Conservation (phyloP, 495 filamentous ascomycete species). For the Beverwykella pulmonaria region DNA sequence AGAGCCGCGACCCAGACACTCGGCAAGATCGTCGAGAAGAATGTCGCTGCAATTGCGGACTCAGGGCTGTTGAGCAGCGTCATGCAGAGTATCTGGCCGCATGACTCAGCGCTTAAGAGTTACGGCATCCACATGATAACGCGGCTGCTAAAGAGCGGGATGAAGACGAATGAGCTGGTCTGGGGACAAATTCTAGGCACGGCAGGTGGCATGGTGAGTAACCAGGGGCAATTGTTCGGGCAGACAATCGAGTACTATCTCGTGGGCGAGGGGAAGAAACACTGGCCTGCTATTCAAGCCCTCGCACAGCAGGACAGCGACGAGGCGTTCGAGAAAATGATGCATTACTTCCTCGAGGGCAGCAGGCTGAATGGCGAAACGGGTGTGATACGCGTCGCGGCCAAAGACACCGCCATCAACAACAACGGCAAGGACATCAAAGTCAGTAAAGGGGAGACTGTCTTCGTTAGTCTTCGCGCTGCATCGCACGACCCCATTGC, state of each 20-base stretch:
- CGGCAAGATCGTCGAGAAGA: slow-evolving; percentile 41
- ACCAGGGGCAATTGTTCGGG: slow-evolving; percentile 46
- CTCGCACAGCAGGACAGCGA: slow-evolving; percentile 50
- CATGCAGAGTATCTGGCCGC: slow-evolving; percentile 39
- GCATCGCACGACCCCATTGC: slow-evolving; percentile 40
- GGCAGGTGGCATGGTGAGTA: slow-evolving; percentile 49
- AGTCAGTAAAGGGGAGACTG: slow-evolving; percentile 52
- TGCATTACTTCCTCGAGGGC: slow-evolving; percentile 49
- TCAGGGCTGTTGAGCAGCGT: slow-evolving; percentile 33
- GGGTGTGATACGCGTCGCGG: slow-evolving; percentile 37
- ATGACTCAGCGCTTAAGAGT: slow-evolving; percentile 33
- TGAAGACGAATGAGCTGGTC: slow-evolving; percentile 39
- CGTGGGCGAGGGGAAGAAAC: slow-evolving; percentile 48
- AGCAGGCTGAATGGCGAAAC: slow-evolving; percentile 43
- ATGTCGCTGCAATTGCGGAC: slow-evolving; percentile 37
- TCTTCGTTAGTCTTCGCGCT: slow-evolving; percentile 55
- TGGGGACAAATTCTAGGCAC: slow-evolving; percentile 49
- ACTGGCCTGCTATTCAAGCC: slow-evolving; percentile 55
- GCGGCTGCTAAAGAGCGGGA: slow-evolving; percentile 36
- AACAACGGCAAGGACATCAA: slow-evolving; percentile 50
- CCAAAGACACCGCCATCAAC: slow-evolving; percentile 45
- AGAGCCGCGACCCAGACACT: slow-evolving; percentile 42
- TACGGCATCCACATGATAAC: slow-evolving; percentile 47
- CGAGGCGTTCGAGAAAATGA: slow-evolving; percentile 44
- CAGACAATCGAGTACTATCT: slow-evolving; percentile 51